phyloP scores from a whole-genome alignment of 768 basidiomycete species.

The Rhodosporidiobolus sp. region DNA sequence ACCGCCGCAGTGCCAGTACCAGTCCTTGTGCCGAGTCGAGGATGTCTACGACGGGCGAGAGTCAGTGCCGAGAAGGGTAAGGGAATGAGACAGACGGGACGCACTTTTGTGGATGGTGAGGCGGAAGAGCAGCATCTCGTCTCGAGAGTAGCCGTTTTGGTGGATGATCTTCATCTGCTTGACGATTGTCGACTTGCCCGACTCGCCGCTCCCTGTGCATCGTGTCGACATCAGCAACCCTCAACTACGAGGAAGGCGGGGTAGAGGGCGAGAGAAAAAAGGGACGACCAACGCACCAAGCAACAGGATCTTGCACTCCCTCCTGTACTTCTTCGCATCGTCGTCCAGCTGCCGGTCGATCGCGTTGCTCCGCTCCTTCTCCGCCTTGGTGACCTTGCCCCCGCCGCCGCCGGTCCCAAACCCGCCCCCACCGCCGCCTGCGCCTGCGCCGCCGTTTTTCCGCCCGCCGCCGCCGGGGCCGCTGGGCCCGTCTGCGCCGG shows the following conservation, averaged over 20 bases:
- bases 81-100: neutral
- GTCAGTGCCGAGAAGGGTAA: neutral
- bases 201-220: constrained; percentile 81
- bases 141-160: constrained; percentile 76
- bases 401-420: neutral
- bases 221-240: neutral
- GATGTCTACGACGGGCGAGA: constrained; percentile 54
- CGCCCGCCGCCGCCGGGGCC: neutral
- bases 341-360: constrained; percentile 59
- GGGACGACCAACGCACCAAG: constrained; percentile 60
- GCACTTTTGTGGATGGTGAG: constrained; percentile 70
- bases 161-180: constrained; percentile 99
- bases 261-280: neutral
- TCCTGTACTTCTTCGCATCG: constrained; percentile 72
- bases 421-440: neutral
- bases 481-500: neutral
- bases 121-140: constrained; percentile 73
- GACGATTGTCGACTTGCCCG: constrained; percentile 91
- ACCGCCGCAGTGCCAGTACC: constrained; percentile 78
- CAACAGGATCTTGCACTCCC: constrained; percentile 87
- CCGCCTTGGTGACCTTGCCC: neutral
- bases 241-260: neutral
- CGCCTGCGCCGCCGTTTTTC: neutral
- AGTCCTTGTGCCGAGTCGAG: constrained; percentile 84
- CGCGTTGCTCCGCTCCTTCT: constrained; percentile 31